A percentile compares a stretch with the other conserved stretches of the same genome.
Conservation (phyloP, 2,329 filamentous ascomycete species). For the Pseudogymnoascus sp. region DNA sequence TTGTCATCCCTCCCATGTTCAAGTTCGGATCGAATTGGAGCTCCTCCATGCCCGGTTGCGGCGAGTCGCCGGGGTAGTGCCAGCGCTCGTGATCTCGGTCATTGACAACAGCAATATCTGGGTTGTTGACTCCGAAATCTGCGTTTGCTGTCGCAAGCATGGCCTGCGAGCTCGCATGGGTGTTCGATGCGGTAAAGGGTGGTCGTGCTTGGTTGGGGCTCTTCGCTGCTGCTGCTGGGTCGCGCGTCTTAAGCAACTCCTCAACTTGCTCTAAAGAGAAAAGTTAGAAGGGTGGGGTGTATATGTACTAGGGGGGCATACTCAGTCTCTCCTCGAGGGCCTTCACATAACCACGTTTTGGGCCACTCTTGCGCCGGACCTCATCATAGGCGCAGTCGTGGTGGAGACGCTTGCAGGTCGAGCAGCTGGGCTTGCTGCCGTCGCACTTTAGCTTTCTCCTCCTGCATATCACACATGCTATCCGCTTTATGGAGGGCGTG, state of each 20-base stretch:
- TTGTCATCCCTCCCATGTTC: conserved; percentile 39
- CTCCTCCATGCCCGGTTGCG: conserved; percentile 46
- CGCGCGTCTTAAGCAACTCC: conserved; percentile 77
- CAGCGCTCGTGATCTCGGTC: conserved; percentile 48
- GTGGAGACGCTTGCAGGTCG: conserved; percentile 56
- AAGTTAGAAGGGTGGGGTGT: conserved; percentile 8
- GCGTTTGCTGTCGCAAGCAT: conserved; percentile 15
- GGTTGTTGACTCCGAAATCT: conserved; percentile 38
- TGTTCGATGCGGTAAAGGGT: conserved; percentile 17
- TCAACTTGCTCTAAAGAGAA: conserved; percentile 73
- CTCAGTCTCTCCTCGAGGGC: conserved; percentile 78
- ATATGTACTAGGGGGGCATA: conserved; percentile 40
- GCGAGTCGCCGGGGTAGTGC: conserved; percentile 48
- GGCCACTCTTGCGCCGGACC: conserved; percentile 63
- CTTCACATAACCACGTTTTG: conserved; percentile 66
- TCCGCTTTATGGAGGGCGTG: conserved; percentile 77
- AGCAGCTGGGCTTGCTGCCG: conserved; percentile 57
- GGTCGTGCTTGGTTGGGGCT: conserved; percentile 17
- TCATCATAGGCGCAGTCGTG: conserved; percentile 65
- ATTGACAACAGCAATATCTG: conserved; percentile 40
- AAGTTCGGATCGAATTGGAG: conserved; percentile 49
- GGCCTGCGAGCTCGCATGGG: not conserved
- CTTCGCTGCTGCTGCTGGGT: conserved; percentile 32
- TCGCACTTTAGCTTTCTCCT: conserved; percentile 79
- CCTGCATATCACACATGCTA: conserved; percentile 90